Conservation (phyloP, 2,329 filamentous ascomycete species). For the Sporothrix variecibatus region DNA sequence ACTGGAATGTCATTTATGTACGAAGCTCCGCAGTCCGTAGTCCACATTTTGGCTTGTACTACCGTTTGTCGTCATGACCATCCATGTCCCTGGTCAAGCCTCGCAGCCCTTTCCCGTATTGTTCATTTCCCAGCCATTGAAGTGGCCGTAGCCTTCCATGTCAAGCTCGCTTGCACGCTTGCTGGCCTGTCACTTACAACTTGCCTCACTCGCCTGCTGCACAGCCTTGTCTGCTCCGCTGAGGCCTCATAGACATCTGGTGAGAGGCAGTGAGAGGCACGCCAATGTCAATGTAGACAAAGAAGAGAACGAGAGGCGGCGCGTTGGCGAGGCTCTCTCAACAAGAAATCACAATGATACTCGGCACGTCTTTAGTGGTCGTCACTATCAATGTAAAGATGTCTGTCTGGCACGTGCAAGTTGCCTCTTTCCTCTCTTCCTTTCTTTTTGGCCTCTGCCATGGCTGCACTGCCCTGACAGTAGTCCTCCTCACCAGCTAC, state of each 20-base stretch:
- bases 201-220: background rate
- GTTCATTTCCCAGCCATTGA: background rate
- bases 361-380: background rate
- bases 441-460: background rate
- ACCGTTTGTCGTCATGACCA: background rate
- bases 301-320: conserved; percentile 12
- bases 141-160: background rate
- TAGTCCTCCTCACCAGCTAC: background rate
- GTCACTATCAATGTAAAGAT: background rate
- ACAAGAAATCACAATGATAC: background rate
- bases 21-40: background rate
- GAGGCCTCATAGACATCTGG: background rate
- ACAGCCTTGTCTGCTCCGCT: conserved; percentile 9
- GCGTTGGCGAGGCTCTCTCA: conserved; percentile 17
- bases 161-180: background rate
- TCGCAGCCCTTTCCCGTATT: background rate
- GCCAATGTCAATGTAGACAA: too few relatives aligned
- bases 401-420: background rate
- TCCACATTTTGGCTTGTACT: background rate
- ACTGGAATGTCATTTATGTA: background rate
- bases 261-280: too few relatives aligned
- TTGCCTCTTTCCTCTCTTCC: background rate
- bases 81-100: conserved; percentile 7
- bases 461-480: conserved; percentile 1
- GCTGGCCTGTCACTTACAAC: background rate